A percentile compares a stretch with the other conserved stretches of the same genome.
phyloP scores from a whole-genome alignment of 352 stramenopile species.

The Globisporangium nagaii region DNA sequence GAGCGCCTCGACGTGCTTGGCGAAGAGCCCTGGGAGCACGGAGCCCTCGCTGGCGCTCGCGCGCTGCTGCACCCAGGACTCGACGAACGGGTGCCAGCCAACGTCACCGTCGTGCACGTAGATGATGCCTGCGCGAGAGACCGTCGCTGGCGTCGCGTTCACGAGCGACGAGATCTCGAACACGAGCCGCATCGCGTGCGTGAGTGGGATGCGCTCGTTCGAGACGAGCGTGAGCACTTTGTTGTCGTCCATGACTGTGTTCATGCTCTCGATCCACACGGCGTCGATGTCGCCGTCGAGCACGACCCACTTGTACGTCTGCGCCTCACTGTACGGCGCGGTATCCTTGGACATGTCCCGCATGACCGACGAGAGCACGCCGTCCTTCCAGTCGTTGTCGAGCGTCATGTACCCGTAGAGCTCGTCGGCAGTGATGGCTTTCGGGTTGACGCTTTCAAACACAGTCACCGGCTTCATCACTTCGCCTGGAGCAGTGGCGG shows the following conservation, averaged over 20 bases:
- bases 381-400: conserved; percentile 97
- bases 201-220: conserved; percentile 96
- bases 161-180: conserved; percentile 97
- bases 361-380: conserved; percentile 95
- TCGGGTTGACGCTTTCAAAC: conserved; percentile 94
- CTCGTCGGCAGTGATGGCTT: conserved; percentile 91
- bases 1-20: conserved; percentile 90
- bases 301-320: conserved; percentile 89
- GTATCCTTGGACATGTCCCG: conserved; percentile 94
- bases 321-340: conserved; percentile 78
- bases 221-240: conserved; percentile 96
- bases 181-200: conserved; percentile 94
- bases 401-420: conserved; percentile 96
- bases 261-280: conserved; percentile 94
- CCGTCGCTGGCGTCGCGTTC: conserved; percentile 94
- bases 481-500: conserved; percentile 32
- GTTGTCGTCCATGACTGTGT: conserved; percentile 91
- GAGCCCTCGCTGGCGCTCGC: conserved; percentile 78
- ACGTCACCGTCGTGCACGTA: conserved; percentile 94
- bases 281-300: conserved; percentile 94
- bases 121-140: conserved; percentile 95
- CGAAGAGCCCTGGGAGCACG: conserved; percentile 87
- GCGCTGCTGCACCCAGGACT: conserved; percentile 90
- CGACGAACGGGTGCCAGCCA: conserved; percentile 91
- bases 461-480: conserved; percentile 90